phyloP scores from a whole-genome alignment of 2,329 filamentous ascomycete species.

The Pseudomassariella vexata region DNA sequence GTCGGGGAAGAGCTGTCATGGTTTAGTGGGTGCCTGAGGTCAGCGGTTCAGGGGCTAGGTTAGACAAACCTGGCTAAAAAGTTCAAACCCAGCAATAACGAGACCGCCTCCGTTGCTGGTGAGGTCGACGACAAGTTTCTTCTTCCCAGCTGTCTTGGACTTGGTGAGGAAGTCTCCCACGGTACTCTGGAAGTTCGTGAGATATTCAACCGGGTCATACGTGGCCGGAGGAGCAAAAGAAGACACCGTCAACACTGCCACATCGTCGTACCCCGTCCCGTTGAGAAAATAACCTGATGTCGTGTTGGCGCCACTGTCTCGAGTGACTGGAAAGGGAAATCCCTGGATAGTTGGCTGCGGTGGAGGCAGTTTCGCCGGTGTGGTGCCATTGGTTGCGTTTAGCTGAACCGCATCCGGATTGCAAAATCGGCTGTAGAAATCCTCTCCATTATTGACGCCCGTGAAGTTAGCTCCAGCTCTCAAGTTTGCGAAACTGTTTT shows the following conservation, averaged over 20 bases:
- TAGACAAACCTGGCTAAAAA: constrained; percentile 53
- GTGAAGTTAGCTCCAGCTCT: constrained; percentile 18
- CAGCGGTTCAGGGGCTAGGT: too few species aligned
- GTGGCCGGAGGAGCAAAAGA: constrained; percentile 16
- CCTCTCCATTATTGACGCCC: constrained; percentile 25
- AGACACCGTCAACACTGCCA: constrained; percentile 24
- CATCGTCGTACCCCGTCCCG: constrained; percentile 22
- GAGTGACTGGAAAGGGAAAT: constrained; percentile 23
- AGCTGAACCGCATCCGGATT: constrained; percentile 13
- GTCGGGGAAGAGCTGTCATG: constrained; percentile 40
- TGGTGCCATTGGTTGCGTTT: constrained; percentile 4
- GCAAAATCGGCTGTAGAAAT: constrained; percentile 29
- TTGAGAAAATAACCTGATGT: constrained; percentile 29
- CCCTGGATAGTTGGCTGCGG: constrained; percentile 16
- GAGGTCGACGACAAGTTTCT: constrained; percentile 55
- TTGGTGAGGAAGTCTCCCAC: constrained; percentile 17
- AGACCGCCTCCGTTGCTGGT: constrained; percentile 53
- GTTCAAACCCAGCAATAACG: constrained; percentile 54
- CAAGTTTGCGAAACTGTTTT: constrained; percentile 16
- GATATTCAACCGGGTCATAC: constrained; percentile 24
- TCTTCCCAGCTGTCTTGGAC: constrained; percentile 43
- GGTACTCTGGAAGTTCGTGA: constrained; percentile 27
- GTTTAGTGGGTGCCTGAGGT: not conserved
- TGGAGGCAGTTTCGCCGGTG: constrained; percentile 5
- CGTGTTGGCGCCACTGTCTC: constrained; percentile 18